Base-by-base conservation (phyloP, 768 basidiomycete species). In the Trametes elegans region DNA sequence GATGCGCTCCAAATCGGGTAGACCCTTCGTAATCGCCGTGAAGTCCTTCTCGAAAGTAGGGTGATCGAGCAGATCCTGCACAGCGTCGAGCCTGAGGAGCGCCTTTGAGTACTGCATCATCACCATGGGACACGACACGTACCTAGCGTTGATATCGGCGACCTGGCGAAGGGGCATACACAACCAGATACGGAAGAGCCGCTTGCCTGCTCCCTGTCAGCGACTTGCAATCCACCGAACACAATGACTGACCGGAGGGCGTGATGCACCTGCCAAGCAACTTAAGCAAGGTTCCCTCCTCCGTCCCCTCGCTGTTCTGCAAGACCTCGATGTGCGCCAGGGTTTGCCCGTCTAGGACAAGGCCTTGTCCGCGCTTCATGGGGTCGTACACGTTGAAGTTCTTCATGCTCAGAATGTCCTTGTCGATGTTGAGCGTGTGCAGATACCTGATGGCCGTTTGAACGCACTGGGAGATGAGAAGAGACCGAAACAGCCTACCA, bases 371-470 rank as follows among this genome's bases (percentile, higher is more conserved):
- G 57, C 80, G 79, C 67, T 88, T 87, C 83, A 98, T 93, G 0
- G 97, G 97, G 70, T 98, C 93, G 66, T 96, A 97, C 34, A 97
- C 78, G 62, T 98, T 95, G 79, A 99, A 99, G 67, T 98, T 98
- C 73, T 85, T 89, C 88, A 97, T 94, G 50, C 86, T 90, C 64
- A 99, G 70, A 51, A 99, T 84, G 60, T 98, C 95, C 66, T 92
- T 90, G 73, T 95, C 96, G 59, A 98, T 93, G 66, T 98, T 98
- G 35, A 99, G 79, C 57, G 92, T 90, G 32, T 89, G 85, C 13
- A 98, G 81, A 67, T 93, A 93, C 83, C 87, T 86, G 29, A n/a
- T n/a, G n/a, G n/a, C n/a, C n/a, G n/a, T n/a, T 52, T 13, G 9
- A n/a, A 14, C 10, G 7, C 14, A n/a, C 1, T 58, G 42, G 47